Base-by-base conservation (phyloP, 1,284 basidiomycete species). In the Moniliella sp. region DNA sequence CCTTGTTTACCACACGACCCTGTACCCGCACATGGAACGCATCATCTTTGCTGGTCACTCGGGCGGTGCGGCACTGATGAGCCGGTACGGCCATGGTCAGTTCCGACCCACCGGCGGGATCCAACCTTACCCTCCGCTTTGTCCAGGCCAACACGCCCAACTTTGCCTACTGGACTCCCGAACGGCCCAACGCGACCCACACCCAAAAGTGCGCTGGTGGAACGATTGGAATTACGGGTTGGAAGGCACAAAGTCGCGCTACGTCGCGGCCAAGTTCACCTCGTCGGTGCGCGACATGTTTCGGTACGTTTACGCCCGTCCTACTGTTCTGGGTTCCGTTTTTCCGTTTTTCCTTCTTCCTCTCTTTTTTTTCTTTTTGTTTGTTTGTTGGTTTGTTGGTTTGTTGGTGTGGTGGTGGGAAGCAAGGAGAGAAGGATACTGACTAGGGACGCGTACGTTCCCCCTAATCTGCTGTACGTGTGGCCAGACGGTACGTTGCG, bases 111-210 rank as follows among this genome's bases (percentile, higher is more conserved):
- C 29, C 29, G n/a, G 29, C 12, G 14, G 29, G 14, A 13, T n/a
- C n/a, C n/a, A n/a, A n/a, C n/a, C 23, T 30, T 25, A n/a, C 15
- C 12, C 15, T 25, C 14, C n/a, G 11, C 5, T 13, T 7, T 17
- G 29, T 30, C 14, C 18, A 30, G 9, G 29, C 29, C 29, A 30
- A 30, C 23, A 17, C 29, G 14, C 29, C 29, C n/a, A 15, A 14
- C 23, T 25, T 19, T n/a, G 14, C 14, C 14, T 30, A 30, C 29
- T 19, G 15, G 13, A 30, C 29, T 9, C 14, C 18, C 18, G n/a
- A 18, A 15, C 29, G 29, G 15, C 21, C 21, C 21, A n/a, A n/a
- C 21, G 8, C 7, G 21, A n/a, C 8, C 21, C 21, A 23, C 8
- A n/a, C 14, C 16, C 29, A 30, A 18, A 30, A 14, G 14, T 18